These are phyloP conservation scores for Leucosporidium yakuticum DNA, from an alignment of 768 basidiomycete species.

Conservation along the genomic window DNA sequence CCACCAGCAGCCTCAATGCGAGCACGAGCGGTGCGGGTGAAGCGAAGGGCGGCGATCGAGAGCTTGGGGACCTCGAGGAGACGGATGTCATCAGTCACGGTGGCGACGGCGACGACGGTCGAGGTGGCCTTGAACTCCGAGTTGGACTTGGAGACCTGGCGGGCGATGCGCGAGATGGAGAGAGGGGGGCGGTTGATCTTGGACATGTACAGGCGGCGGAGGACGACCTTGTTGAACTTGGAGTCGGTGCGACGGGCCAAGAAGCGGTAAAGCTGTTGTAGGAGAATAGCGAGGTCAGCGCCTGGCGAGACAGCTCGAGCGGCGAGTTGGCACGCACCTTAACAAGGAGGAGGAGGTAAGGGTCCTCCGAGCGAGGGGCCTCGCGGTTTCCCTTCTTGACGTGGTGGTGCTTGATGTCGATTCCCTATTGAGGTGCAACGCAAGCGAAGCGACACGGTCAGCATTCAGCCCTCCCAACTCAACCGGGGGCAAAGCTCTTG, in stretches of 20 bases:
- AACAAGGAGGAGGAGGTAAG: slow-evolving; percentile 94
- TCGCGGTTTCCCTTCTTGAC: slow-evolving; percentile 95
- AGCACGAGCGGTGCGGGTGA: slow-evolving; percentile 87
- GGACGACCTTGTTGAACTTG: slow-evolving; percentile 93
- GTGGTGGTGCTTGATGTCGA: slow-evolving; percentile 84
- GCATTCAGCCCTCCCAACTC: not conserved
- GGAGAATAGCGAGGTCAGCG: not conserved
- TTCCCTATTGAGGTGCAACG: slow-evolving; percentile 23
- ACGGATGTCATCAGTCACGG: slow-evolving; percentile 93
- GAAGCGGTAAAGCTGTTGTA: slow-evolving; percentile 87
- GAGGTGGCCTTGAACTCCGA: slow-evolving; percentile 56
- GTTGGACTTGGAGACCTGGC: slow-evolving; percentile 45
- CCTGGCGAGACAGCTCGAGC: not conserved
- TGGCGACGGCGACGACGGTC: slow-evolving; percentile 80
- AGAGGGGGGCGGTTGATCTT: slow-evolving; percentile 95
- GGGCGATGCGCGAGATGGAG: slow-evolving; percentile 84
- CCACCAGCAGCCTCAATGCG: slow-evolving; percentile 93
- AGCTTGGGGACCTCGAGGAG: slow-evolving; percentile 79
- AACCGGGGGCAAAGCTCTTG: no score
- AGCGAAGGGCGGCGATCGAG: slow-evolving; percentile 86
- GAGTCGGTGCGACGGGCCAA: slow-evolving; percentile 93
- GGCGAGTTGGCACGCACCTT: slow-evolving; percentile 58
- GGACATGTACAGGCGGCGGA: slow-evolving; percentile 92
- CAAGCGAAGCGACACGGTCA: not conserved
- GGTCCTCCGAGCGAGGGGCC: slow-evolving; percentile 97